Evolutionary conservation across 2,329 filamentous ascomycete genomes (phyloP), one percentile per base, ranked within the genome.

Genomic region (Fusarium solani-melongenae): DNA sequence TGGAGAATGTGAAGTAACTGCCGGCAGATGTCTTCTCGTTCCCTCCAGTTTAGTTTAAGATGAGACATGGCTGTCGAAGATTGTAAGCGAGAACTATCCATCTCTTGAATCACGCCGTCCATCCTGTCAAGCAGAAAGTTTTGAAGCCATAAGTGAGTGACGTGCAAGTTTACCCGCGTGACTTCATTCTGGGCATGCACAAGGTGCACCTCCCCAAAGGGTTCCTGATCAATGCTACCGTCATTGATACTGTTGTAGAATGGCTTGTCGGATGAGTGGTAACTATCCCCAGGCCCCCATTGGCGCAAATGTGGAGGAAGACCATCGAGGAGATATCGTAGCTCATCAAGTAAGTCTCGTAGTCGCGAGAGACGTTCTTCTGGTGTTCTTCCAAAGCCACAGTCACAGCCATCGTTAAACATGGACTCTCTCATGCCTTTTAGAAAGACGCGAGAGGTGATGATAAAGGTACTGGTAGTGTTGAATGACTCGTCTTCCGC

Each of bases 141-240:
- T 67, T 83, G 82, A 8, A 83, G 74, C 82, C 81, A 83, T 2
- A 83, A 67, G 63, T 83, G 82, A 0, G 81, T 83, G 9, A 80
- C 79, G 39, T 83, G 81, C 1, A 83, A 67, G 24, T 83, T 83
- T 0, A 79, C 80, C 6, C 82, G 69, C 65, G 81, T 79, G 2
- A 80, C 73, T 55, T 79, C 74, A 22, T 66, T 64, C 51, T 77
- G 78, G 0, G 67, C 72, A 8, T n/a, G 72, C 22, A 59, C 15
- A 10, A 63, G 27, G 24, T 56, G 61, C 0, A 62, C 61, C 34
- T 60, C 57, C 2, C 60, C 61, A 39, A 67, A 70, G 3, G 56
- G 24, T 27, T 70, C 60, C n/a, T 53, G 24, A 9, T n/a, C 24
- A 8, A 31, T 22, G 14, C 17, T 31, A 5, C 12, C 27, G 24